Conservation (phyloP, 148 eudicot genomes). For the Diospyros lotus region DNA sequence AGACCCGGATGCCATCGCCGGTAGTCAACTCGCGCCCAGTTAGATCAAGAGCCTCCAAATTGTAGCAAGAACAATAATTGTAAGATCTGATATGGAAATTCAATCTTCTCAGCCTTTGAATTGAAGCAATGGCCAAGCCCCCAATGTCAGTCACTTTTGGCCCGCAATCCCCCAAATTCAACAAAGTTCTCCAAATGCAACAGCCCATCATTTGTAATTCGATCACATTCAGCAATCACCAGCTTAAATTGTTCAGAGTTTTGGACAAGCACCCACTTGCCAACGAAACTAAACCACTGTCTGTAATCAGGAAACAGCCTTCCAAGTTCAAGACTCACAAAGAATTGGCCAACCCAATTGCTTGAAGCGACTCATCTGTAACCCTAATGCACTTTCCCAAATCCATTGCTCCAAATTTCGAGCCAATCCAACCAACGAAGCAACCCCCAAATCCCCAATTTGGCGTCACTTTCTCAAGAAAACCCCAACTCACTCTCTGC, state of each 20-base stretch:
- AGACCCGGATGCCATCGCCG: slow-evolving; percentile 15
- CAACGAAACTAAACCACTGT: slow-evolving; percentile 18
- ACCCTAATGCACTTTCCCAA: slow-evolving; percentile 10
- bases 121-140: slow-evolving; percentile 13
- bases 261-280: slow-evolving; percentile 11
- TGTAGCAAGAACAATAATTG: slow-evolving; percentile 13
- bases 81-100: slow-evolving; percentile 11
- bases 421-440: slow-evolving; percentile 2
- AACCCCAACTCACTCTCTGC: slow-evolving; percentile 1
- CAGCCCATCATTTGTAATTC: slow-evolving; percentile 17
- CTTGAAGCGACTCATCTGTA: slow-evolving; percentile 13
- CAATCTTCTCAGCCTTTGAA: slow-evolving; percentile 18
- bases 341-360: slow-evolving; percentile 17
- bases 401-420: slow-evolving; percentile 11
- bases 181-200: slow-evolving; percentile 14
- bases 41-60: slow-evolving; percentile 10
- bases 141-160: slow-evolving; percentile 18
- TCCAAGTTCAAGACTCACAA: slow-evolving; percentile 12
- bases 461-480: slow-evolving; percentile 14
- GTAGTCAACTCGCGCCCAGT: slow-evolving; percentile 13
- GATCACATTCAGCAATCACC: slow-evolving; percentile 21
- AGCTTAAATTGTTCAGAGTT: slow-evolving; percentile 10
- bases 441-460: slow-evolving; percentile 18
- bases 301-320: slow-evolving; percentile 18
- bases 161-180: slow-evolving; percentile 22